These are phyloP conservation scores for Aurantiochytrium sp. DNA, from an alignment of 108 stramenopile genomes.

Conservation along the genomic window DNA sequence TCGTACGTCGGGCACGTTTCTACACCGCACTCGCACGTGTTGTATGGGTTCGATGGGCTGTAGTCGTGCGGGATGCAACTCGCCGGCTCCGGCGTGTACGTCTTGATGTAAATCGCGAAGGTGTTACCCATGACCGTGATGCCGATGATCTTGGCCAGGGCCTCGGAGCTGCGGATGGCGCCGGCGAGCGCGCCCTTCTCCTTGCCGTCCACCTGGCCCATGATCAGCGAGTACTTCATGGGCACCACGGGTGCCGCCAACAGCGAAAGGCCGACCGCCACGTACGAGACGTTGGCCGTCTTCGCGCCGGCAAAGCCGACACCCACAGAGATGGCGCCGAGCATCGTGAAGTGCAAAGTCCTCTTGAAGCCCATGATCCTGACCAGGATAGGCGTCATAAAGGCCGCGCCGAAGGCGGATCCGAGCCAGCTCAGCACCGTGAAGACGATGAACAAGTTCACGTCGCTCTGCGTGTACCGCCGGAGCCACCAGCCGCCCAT, in stretches of 20 bases:
- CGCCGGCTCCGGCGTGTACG: neutral
- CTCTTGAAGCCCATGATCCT: neutral
- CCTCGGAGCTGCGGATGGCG: slow-evolving; percentile 7
- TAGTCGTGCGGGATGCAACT: neutral
- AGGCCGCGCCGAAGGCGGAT: neutral
- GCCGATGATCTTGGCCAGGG: neutral
- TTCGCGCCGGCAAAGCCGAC: neutral
- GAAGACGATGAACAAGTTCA: neutral
- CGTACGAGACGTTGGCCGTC: neutral
- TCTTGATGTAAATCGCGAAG: neutral
- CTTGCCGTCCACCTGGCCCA: neutral
- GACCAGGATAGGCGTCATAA: neutral
- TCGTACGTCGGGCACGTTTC: neutral
- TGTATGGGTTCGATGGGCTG: neutral
- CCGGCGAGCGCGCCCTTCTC: neutral
- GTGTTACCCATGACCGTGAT: neutral
- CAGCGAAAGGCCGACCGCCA: neutral
- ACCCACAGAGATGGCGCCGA: neutral
- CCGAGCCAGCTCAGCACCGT: neutral
- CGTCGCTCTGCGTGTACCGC: neutral
- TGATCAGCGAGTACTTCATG: neutral
- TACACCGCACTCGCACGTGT: slow-evolving; percentile 9
- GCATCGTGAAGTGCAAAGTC: neutral
- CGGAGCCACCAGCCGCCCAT: slow-evolving; percentile 18
- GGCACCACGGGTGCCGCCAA: neutral